These are phyloP conservation scores for Phlyctochytrium arcticum DNA, from an alignment of 192 early-diverging fungal genomes.

Conservation along the genomic window DNA sequence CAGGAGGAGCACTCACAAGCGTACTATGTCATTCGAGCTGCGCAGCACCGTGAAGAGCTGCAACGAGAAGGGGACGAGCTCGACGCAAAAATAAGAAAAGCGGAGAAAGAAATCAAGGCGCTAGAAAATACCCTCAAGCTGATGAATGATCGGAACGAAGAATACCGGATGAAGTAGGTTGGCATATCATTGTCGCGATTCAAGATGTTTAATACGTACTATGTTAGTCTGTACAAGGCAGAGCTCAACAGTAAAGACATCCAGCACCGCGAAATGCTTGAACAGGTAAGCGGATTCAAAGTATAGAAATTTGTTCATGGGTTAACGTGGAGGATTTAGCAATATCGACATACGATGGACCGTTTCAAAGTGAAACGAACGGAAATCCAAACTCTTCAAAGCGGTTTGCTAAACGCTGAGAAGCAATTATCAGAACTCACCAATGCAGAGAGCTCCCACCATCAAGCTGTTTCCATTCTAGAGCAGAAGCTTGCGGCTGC, in stretches of 20 bases:
- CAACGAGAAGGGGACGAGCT: constrained; percentile 59
- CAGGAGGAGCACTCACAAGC: constrained; percentile 58
- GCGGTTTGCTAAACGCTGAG: constrained; percentile 37
- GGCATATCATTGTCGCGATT: neutral
- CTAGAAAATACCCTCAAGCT: constrained; percentile 58
- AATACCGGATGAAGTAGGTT: constrained; percentile 50
- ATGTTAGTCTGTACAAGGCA: constrained; percentile 48
- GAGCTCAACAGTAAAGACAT: constrained; percentile 51
- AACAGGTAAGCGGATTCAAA: constrained; percentile 36
- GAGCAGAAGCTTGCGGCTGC: constrained; percentile 37
- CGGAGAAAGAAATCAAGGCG: constrained; percentile 62
- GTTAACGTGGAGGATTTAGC: constrained; percentile 18
- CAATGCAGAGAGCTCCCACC: constrained; percentile 35
- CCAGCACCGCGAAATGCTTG: constrained; percentile 56
- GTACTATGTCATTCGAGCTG: constrained; percentile 58
- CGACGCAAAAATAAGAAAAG: constrained; percentile 54
- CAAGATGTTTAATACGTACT: neutral
- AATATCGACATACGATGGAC: constrained; percentile 55
- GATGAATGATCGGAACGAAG: constrained; percentile 58
- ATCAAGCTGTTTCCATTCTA: constrained; percentile 38
- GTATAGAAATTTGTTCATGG: constrained; percentile 2
- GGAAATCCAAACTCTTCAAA: constrained; percentile 49
- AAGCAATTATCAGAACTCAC: constrained; percentile 20
- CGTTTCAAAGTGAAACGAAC: constrained; percentile 47
- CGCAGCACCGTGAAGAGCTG: constrained; percentile 54